Evolutionary conservation across 192 early-diverging fungal species (phyloP).

Genomic region (Coemansia sp.): DNA sequence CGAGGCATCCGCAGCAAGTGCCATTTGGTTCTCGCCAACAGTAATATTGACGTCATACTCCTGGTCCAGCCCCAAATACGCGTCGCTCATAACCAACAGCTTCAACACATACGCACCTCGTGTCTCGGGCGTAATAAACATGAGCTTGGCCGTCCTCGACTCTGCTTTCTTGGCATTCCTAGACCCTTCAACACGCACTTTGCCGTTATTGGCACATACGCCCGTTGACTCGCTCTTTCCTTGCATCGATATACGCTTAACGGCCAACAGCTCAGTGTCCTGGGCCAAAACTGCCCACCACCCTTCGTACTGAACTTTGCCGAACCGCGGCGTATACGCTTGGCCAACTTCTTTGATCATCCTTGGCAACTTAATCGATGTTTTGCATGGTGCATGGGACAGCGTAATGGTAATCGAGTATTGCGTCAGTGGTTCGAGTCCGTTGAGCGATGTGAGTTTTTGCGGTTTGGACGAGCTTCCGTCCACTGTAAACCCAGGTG

Average conservation of each 20-base stretch:
- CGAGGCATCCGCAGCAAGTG: constrained; percentile 10
- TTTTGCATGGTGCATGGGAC: constrained; percentile 22
- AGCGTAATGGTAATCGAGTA: constrained; percentile 53
- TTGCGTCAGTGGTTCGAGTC: constrained; percentile 32
- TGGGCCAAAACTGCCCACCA: constrained; percentile 91
- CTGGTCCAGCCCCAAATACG: constrained; percentile 75
- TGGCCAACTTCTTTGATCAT: constrained; percentile 50
- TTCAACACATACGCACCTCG: constrained; percentile 58
- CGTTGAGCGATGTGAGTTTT: constrained; percentile 13
- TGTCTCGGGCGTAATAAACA: constrained; percentile 64
- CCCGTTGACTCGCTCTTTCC: constrained; percentile 23
- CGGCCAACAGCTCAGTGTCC: constrained; percentile 67
- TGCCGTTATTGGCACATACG: constrained; percentile 13
- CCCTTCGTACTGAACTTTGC: constrained; percentile 88
- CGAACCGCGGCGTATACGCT: constrained; percentile 81
- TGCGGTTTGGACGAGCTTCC: not conserved
- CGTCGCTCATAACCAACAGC: constrained; percentile 72
- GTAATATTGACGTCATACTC: constrained; percentile 49
- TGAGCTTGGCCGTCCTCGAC: constrained; percentile 37
- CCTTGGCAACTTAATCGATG: constrained; percentile 13
- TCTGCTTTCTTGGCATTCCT: not conserved
- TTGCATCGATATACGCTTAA: constrained; percentile 76
- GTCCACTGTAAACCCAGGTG: constrained; percentile 2
- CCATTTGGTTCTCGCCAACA: constrained; percentile 37
- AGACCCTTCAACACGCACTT: not conserved